Evolutionary conservation across 306 rosid genomes (phyloP), one percentile per base, ranked within the genome.

Genomic region (Vachellia pachyceras): DNA sequence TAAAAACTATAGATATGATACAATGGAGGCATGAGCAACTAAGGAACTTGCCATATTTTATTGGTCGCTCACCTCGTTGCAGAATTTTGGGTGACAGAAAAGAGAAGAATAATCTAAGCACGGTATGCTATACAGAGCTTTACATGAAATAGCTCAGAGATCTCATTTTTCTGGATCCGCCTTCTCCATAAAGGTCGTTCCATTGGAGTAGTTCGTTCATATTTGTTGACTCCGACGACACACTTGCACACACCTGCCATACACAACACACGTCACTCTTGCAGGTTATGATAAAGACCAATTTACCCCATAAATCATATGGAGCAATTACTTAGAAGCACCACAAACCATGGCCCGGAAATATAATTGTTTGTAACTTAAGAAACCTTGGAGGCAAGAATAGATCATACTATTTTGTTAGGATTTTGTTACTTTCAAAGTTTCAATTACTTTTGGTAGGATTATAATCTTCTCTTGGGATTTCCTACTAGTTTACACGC

Each of bases 101-200:
- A 55, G 63, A 55, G 86, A 87, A 90, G 86, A 87, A 91, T 68
- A 58, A 52, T 69, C 86, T 78, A 81, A 60, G 81, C 81, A 82
- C 86, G 79, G 47, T 85, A 74, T 74, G 72, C 94, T 90, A 91
- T 92, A 90, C 94, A 89, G 29, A 66, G 78, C 81, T 81, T 91
- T 90, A 95, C 97, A 95, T 90, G 87, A 95, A 95, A 87, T 95
- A 95, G 88, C 98, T 95, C 76, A 95, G 79, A 64, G 94, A 87
- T 82, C 69, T 90, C 88, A 73, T 89, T 87, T 87, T 91, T 82
- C 99, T 90, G 0, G 97, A 95, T 73, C 99, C 99, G 9, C 98
- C 98, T 85, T 95, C 99, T 71, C 99, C 99, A 61, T 95, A 95
- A 6, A 91, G 84, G 69, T 95, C 98, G 67, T 95, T 95, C 99